Evolutionary conservation across 176 grass and related monocot genomes (phyloP), one percentile per base, ranked within the genome.

Genomic region (Carex littledalei): DNA sequence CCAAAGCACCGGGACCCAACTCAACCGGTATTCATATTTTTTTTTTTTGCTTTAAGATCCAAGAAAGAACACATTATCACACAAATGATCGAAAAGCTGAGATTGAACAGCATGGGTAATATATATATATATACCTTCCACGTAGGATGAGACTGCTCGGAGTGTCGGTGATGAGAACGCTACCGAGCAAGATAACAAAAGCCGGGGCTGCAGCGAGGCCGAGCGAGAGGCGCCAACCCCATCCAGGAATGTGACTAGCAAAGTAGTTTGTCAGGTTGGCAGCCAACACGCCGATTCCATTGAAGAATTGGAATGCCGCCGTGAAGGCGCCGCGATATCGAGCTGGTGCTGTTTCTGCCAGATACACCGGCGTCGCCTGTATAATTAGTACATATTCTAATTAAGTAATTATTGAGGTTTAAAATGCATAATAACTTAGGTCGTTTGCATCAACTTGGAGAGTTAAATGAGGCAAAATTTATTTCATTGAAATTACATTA

Each of bases 171-270:
- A 95, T 99, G 88, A 87, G 53, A 50, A 86, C 15, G 29, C 91
- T 90, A 68, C 91, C 79, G 0, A 22, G 60, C 45, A 99, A 59
- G 85, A 99, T 92, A 18, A 94, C 31, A 22, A 89, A 84, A n/a
- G 91, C 93, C 0, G 96, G 96, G 0, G 61, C 74, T 0, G 88
- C 91, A 0, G 96, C 96, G 11, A 98, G 96, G 77, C 96, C 96
- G 17, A 98, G 93, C 43, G 96, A 95, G 34, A 99, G 87, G 77
- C 96, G 96, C 96, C 96, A 99, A 1, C 96, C 96, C 93, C 93
- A 99, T 2, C 0, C 80, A 0, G 90, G 75, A 31, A 99, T 91
- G 69, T 86, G 86, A 14, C 85, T 84, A 9, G 96, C 91, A 84
- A 91, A 93, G 88, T 95, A 94, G 96, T 99, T 99, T 82, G 94